phyloP scores from a whole-genome alignment of 2,329 filamentous ascomycete genomes.

The Talaromyces sp. region DNA sequence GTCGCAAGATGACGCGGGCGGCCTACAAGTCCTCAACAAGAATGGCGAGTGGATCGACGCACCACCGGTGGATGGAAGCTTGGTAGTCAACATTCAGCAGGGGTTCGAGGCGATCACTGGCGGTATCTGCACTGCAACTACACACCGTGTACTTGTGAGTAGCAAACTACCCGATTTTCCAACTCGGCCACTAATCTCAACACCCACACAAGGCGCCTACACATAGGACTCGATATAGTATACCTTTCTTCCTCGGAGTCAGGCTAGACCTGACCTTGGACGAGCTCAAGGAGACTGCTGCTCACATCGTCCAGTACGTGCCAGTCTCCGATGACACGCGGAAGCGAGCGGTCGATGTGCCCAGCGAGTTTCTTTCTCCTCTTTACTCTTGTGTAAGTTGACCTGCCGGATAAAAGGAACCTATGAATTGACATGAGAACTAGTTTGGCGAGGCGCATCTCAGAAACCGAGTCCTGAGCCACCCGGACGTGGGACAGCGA shows the following conservation, averaged over 20 bases:
- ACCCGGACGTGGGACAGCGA: conserved; percentile 30
- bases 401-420: too few relatives aligned
- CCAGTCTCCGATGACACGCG: conserved; percentile 26
- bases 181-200: too few relatives aligned
- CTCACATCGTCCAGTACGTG: conserved; percentile 27
- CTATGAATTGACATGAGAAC: not conserved
- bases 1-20: conserved; percentile 1
- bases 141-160: conserved; percentile 41
- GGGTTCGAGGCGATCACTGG: conserved; percentile 44
- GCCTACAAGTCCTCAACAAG: conserved; percentile 29
- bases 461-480: conserved; percentile 32
- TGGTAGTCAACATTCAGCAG: conserved; percentile 49
- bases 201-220: conserved; percentile 36
- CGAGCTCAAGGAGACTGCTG: conserved; percentile 25
- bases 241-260: conserved; percentile 55
- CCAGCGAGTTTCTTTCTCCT: conserved; percentile 33
- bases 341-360: conserved; percentile 30
- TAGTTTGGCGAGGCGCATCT: conserved; percentile 35
- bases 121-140: conserved; percentile 45
- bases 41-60: conserved; percentile 39
- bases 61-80: conserved; percentile 28
- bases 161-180: conserved; percentile 29
- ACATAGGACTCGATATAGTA: conserved; percentile 35
- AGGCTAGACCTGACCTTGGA: conserved; percentile 48
- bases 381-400: conserved; percentile 30